These are phyloP conservation scores for Amanita molliuscula DNA, from an alignment of 768 basidiomycete species.

Conservation along the genomic window DNA sequence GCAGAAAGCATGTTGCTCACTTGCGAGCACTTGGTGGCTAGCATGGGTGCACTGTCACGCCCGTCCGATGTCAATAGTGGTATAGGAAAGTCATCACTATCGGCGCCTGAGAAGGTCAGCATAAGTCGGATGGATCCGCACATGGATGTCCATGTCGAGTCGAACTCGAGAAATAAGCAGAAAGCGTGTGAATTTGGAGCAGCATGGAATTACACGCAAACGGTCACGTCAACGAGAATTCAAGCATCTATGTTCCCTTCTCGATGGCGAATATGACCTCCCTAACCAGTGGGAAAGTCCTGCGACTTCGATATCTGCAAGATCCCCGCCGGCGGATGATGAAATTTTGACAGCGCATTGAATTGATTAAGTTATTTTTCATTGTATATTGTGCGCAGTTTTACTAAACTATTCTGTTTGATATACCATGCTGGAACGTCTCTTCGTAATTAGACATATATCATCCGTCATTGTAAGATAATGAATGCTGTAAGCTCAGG, in stretches of 20 bases:
- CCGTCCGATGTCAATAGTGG: background rate
- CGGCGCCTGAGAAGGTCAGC: slow-evolving; percentile 9
- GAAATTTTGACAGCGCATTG: too few relatives aligned
- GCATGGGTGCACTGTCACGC: slow-evolving; percentile 44
- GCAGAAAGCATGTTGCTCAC: slow-evolving; percentile 56
- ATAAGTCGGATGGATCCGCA: background rate
- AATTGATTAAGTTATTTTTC: too few relatives aligned
- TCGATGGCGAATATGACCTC: background rate
- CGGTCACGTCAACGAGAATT: too few relatives aligned
- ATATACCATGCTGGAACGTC: too few relatives aligned
- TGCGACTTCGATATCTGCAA: background rate
- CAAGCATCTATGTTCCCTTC: background rate
- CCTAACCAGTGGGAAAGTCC: background rate
- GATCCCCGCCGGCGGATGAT: too few relatives aligned
- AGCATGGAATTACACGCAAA: background rate
- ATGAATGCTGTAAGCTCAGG: too few relatives aligned
- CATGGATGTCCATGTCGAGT: background rate
- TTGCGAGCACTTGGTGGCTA: slow-evolving; percentile 61
- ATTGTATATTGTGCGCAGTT: too few relatives aligned
- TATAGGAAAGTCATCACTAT: background rate
- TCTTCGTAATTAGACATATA: too few relatives aligned
- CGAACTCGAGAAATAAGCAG: slow-evolving; percentile 1
- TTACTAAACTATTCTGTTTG: too few relatives aligned
- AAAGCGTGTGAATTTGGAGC: background rate
- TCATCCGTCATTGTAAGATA: too few relatives aligned